Evolutionary conservation across 179 eudicot genomes (phyloP).

Genomic region (Beta corolliflora): DNA sequence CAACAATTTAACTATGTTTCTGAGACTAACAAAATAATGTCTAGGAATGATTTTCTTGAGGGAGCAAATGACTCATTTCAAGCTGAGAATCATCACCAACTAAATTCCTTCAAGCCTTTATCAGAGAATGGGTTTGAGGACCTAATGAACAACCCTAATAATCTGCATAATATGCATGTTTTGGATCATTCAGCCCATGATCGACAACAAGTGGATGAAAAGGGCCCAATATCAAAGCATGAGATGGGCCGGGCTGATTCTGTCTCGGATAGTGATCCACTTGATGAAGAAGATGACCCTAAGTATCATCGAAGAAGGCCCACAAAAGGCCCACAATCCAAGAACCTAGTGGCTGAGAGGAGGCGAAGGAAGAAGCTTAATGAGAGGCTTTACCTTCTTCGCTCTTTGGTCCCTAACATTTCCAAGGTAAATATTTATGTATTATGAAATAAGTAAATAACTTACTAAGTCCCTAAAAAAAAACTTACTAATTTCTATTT

Average conservation of each 20-base stretch:
- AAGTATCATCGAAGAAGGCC: slow-evolving; percentile 55
- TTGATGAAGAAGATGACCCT: slow-evolving; percentile 72
- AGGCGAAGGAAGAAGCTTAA: slow-evolving; percentile 89
- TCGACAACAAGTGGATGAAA: slow-evolving; percentile 39
- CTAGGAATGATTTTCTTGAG: slow-evolving; percentile 42
- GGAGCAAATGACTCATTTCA: slow-evolving; percentile 38
- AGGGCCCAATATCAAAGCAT: slow-evolving; percentile 36
- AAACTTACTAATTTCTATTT: no score
- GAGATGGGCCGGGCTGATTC: slow-evolving; percentile 58
- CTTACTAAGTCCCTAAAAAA: no score
- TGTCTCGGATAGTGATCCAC: slow-evolving; percentile 68
- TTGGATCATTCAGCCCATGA: slow-evolving; percentile 36
- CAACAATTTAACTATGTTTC: slow-evolving; percentile 44
- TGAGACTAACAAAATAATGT: slow-evolving; percentile 27
- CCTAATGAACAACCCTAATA: slow-evolving; percentile 28
- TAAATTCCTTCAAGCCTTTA: slow-evolving; percentile 31
- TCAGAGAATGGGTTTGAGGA: slow-evolving; percentile 50
- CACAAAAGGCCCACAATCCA: slow-evolving; percentile 64
- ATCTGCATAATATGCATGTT: slow-evolving; percentile 22
- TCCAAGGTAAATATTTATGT: slow-evolving; percentile 56
- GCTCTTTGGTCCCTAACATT: slow-evolving; percentile 86
- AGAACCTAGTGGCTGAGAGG: slow-evolving; percentile 89
- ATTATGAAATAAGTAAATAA: not conserved
- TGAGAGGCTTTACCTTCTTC: slow-evolving; percentile 73
- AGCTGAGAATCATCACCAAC: slow-evolving; percentile 25